phyloP scores from a whole-genome alignment of 106 monocot species.

The Dendrobium officinale region DNA sequence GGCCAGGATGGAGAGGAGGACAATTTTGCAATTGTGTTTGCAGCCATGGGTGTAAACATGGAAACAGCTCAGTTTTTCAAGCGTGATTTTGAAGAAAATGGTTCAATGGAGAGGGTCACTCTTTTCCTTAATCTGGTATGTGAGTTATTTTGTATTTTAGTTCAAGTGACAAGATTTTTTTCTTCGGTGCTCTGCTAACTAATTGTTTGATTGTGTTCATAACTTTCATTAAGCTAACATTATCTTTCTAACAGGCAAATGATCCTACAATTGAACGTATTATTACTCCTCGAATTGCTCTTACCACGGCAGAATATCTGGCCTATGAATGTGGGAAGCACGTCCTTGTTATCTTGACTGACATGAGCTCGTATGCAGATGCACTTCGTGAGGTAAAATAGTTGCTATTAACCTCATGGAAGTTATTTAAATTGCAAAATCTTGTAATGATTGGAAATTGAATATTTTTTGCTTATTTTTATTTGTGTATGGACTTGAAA shows the following conservation, averaged over 20 bases:
- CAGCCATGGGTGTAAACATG: conserved; percentile 99
- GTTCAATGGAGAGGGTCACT: conserved; percentile 98
- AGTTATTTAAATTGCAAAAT: no score
- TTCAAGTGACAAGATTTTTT: not conserved
- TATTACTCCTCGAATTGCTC: conserved; percentile 95
- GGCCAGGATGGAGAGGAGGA: conserved; percentile 79
- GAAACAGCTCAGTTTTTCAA: conserved; percentile 99
- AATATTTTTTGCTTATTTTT: no score
- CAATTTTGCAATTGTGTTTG: conserved; percentile 99
- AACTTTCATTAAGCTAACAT: not conserved
- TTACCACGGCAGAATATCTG: conserved; percentile 95
- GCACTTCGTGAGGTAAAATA: conserved; percentile 90
- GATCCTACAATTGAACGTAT: conserved; percentile 98
- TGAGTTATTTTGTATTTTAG: not conserved
- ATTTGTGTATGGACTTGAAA: no score
- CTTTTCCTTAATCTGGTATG: conserved; percentile 95
- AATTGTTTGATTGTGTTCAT: not conserved
- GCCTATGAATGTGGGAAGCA: conserved; percentile 99
- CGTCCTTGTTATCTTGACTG: conserved; percentile 94
- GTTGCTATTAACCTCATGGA: not conserved
- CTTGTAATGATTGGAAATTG: no score
- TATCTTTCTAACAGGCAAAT: conserved; percentile 59
- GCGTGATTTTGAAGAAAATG: conserved; percentile 99
- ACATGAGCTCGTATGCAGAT: conserved; percentile 99
- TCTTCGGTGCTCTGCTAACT: not conserved